Base-by-base conservation (phyloP, 768 basidiomycete genomes). In the Podaxis sp. region DNA sequence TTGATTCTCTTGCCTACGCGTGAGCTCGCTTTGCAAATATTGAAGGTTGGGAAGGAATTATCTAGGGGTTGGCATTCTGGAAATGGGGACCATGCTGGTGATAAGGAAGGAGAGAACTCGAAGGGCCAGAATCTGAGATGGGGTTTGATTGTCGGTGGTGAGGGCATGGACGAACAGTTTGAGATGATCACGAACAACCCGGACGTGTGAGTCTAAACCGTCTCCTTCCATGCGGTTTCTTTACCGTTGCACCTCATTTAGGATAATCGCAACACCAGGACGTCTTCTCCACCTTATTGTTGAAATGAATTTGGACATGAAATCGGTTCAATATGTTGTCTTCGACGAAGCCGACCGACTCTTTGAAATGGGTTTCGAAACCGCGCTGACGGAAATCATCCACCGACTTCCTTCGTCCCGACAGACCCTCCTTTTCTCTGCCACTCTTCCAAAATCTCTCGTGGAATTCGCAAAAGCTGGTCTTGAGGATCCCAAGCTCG, bases 401-500 rank as follows among this genome's bases (percentile, higher is more conserved):
- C 84, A 89, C 68, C 93, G 95, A 36, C 86, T 99, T 57, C 95
- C 96, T 12, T 63, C 87, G 0, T 84, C 87, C 13, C 88, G 97
- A 36, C 97, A 99, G 75, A 96, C 95, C 2, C 83, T 98, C 44
- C 84, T 99, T 4, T 98, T 98, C 75, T 98, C 96, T 0, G 97
- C 97, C 1, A 99, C 97, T 0, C 82, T 99, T 3, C 97, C 97
- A 4, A 95, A 95, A 71, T 90, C 94, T 4, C 85, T 99, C 15
- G 95, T 98, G 54, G 96, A 98, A 56, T 99, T 99, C 72, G 95
- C 97, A n/a, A 97, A 95, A 72, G 97, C 96, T 28, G 97, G 97
- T 44, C 80, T 99, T 19, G 86, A 89, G 66, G 89, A 96, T 68
- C 97, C 97, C 9, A 95, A 95, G 73, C 87, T 99, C 44, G 89